Evolutionary conservation across 2,329 filamentous ascomycete genomes (phyloP).

Genomic region (Cercospora nicotianae): DNA sequence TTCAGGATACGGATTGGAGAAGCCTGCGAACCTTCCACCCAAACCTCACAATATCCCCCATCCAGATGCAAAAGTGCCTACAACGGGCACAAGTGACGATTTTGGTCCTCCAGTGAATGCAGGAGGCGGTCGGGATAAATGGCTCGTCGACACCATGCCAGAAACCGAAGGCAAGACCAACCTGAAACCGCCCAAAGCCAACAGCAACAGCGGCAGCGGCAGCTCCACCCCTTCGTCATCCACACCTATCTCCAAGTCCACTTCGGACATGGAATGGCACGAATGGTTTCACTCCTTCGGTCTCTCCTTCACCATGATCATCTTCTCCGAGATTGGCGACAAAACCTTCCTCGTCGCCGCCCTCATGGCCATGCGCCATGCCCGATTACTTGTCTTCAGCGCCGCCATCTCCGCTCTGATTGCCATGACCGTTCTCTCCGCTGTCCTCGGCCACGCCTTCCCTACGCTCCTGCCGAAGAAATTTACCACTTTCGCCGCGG

Average conservation of each 20-base stretch:
- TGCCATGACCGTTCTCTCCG: slow-evolving; percentile 90
- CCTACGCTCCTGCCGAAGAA: slow-evolving; percentile 85
- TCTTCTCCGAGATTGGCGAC: slow-evolving; percentile 95
- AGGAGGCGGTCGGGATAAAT: slow-evolving; percentile 25
- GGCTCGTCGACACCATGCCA: slow-evolving; percentile 42
- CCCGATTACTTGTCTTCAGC: slow-evolving; percentile 87
- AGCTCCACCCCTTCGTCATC: slow-evolving; percentile 21
- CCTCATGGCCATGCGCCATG: slow-evolving; percentile 98
- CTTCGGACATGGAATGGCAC: slow-evolving; percentile 31
- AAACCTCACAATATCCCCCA: slow-evolving; percentile 73
- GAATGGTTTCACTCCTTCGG: slow-evolving; percentile 74
- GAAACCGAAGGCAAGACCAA: slow-evolving; percentile 40
- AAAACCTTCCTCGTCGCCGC: slow-evolving; percentile 98
- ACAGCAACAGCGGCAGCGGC: slow-evolving; percentile 28
- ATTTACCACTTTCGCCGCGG: slow-evolving; percentile 85
- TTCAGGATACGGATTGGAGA: slow-evolving; percentile 41
- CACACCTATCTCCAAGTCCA: slow-evolving; percentile 16
- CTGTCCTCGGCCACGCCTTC: slow-evolving; percentile 86
- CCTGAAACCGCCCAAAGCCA: slow-evolving; percentile 35
- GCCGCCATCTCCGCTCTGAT: slow-evolving; percentile 90
- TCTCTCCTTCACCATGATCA: slow-evolving; percentile 93
- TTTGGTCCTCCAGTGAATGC: slow-evolving; percentile 30
- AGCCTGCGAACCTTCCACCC: slow-evolving; percentile 66
- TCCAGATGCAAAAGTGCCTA: slow-evolving; percentile 56
- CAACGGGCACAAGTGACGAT: slow-evolving; percentile 24